These are phyloP conservation scores for Decorospora gaudefroyi DNA, from an alignment of 2,329 filamentous ascomycete species.

Conservation along the genomic window DNA sequence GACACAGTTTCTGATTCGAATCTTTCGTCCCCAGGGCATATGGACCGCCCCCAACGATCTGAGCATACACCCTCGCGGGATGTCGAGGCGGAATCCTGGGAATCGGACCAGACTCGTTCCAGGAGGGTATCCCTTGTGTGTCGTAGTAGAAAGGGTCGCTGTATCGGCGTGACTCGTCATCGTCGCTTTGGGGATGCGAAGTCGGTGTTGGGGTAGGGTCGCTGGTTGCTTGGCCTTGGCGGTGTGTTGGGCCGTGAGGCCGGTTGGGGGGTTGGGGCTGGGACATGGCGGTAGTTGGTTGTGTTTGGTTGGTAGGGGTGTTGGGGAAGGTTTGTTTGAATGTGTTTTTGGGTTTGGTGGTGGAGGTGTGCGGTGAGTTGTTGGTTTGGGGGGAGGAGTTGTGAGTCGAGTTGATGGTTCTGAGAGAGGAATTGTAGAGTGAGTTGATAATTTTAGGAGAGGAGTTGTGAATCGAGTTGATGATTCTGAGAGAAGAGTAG, in stretches of 20 bases:
- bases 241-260: background rate
- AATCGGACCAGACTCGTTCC: slow-evolving; percentile 1
- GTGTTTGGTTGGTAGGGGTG: background rate
- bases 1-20: background rate
- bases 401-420: too few species aligned
- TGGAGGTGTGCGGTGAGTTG: too few species aligned
- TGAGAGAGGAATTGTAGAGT: too few species aligned
- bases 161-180: background rate
- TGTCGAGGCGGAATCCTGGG: background rate
- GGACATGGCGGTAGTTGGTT: background rate
- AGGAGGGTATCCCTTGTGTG: background rate
- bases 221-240: background rate
- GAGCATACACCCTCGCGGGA: background rate
- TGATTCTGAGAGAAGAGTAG: too few species aligned
- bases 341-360: too few species aligned
- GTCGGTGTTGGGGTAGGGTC: background rate
- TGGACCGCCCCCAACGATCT: background rate
- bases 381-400: too few species aligned
- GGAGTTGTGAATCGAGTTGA: too few species aligned
- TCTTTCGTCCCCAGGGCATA: background rate
- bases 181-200: background rate
- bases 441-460: too few species aligned
- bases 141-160: background rate
- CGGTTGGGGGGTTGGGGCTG: background rate
- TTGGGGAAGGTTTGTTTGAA: too few species aligned